A percentile compares a stretch with the other conserved stretches of the same genome.
Evolutionary conservation across 768 basidiomycete genomes (phyloP).

Genomic region (Boletus reticuloceps): DNA sequence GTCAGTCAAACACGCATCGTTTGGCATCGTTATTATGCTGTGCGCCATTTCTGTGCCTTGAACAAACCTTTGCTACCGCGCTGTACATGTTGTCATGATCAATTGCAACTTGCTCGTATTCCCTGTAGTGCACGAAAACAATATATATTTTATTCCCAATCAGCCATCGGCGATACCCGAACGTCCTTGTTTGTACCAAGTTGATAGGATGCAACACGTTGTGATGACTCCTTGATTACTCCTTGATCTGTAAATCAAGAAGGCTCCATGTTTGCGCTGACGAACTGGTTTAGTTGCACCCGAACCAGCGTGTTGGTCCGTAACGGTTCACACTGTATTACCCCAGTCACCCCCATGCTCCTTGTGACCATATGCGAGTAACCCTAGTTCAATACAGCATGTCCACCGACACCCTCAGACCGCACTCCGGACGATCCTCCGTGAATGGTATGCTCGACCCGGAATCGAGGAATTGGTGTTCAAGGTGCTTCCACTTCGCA

Average conservation of each 20-base stretch:
- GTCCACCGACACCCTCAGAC: background rate
- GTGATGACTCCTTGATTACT: background rate
- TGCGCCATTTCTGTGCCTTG: constrained; percentile 24
- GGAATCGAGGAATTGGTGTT: background rate
- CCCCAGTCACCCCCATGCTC: too few species aligned
- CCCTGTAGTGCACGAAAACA: constrained; percentile 22
- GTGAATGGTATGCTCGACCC: background rate
- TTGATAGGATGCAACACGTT: background rate
- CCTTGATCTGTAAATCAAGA: background rate
- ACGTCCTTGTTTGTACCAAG: too few species aligned
- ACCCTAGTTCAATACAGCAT: too few species aligned
- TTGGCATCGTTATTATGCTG: constrained; percentile 20
- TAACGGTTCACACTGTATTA: too few species aligned
- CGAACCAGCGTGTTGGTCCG: background rate
- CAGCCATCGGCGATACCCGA: constrained; percentile 3
- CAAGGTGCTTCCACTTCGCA: too few species aligned
- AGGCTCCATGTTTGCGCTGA: too few species aligned
- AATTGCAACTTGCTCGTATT: constrained; percentile 26
- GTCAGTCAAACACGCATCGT: constrained; percentile 21
- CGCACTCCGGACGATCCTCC: background rate
- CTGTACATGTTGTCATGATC: constrained; percentile 30
- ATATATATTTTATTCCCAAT: constrained; percentile 13
- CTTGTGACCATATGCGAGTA: too few species aligned
- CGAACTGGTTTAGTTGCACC: background rate
- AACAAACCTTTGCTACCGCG: constrained; percentile 18